These are phyloP conservation scores for Sarocladium oryzae DNA, from an alignment of 2,329 filamentous ascomycete species.

Conservation along the genomic window DNA sequence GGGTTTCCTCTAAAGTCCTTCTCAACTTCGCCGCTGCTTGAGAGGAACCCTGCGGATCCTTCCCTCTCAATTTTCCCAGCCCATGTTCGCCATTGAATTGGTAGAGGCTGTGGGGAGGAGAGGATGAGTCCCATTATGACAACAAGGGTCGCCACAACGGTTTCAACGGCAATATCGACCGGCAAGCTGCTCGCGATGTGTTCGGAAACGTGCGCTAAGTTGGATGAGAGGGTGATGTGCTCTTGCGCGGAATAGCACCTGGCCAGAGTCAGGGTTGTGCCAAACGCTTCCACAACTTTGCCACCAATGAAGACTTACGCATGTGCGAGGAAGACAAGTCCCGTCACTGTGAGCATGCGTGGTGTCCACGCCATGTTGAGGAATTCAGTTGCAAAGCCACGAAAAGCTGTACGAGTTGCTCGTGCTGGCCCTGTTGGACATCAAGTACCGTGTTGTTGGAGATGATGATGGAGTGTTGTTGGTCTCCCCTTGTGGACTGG, in stretches of 20 bases:
- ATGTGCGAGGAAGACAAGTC: slow-evolving; percentile 74
- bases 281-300: not conserved
- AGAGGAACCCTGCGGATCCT: slow-evolving; percentile 52
- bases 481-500: too few species aligned
- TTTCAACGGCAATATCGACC: slow-evolving; percentile 82
- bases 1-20: slow-evolving; percentile 70
- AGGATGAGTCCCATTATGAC: slow-evolving; percentile 79
- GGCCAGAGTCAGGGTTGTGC: slow-evolving; percentile 16
- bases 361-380: slow-evolving; percentile 22
- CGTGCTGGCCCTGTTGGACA: too few species aligned
- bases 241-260: slow-evolving; percentile 97
- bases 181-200: slow-evolving; percentile 52
- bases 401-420: too few species aligned
- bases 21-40: slow-evolving; percentile 57
- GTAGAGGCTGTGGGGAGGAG: slow-evolving; percentile 69
- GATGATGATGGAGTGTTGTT: too few species aligned
- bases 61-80: slow-evolving; percentile 78
- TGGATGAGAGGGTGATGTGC: slow-evolving; percentile 67
- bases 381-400: not conserved
- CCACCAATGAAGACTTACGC: slow-evolving; percentile 54
- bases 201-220: slow-evolving; percentile 37
- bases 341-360: slow-evolving; percentile 63
- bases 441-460: too few species aligned
- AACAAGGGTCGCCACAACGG: slow-evolving; percentile 70
- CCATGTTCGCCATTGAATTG: slow-evolving; percentile 79